Evolutionary conservation across 176 grass and related monocot species (phyloP), one percentile per base, ranked within the genome.

Genomic region (Calamus simplicifolius): DNA sequence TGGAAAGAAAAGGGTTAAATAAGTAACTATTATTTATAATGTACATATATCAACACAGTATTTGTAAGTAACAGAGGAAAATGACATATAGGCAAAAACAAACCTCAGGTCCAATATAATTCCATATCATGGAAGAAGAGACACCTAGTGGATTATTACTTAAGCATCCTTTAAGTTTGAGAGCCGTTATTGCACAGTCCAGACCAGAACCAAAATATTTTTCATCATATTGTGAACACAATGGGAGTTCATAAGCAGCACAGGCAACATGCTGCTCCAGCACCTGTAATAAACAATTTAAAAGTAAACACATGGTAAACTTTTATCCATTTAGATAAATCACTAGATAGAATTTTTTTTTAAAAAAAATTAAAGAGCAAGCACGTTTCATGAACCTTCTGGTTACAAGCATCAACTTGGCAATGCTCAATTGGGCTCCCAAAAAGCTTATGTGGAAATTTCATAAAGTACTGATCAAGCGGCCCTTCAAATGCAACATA

Each of bases 401-500:
- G 75, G 67, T 90, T 96, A 71, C 70, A 68, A 62, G 86, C 75
- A 71, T 96, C 87, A 68, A 96, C 86, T 72, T 88, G 92, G 75
- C 92, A 96, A 68, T 87, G 87, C 62, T 96, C 92, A 50, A 96
- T 90, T 62, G 86, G 69, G 48, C 79, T 80, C 21, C 83, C 80
- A 66, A 96, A 88, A 58, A 96, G 66, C 61, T 96, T 96, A 51
- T 82, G 59, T 59, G 92, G 83, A 71, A 79, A 90, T 70, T 90
- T 96, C 92, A 96, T 96, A 60, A 90, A 96, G 71, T 90, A 88
- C 53, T 96, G 92, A 90, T 96, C 92, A 56, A 96, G 54, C 82
- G 92, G 81, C 29, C 92, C 64, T 51, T 88, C 87, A 77, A 96
- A 90, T 69, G 83, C 86, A 73, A 96, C 83, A 82, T 96, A 96